Conservation (phyloP, 2,329 filamentous ascomycete species). For the Microthyrium microscopicum region DNA sequence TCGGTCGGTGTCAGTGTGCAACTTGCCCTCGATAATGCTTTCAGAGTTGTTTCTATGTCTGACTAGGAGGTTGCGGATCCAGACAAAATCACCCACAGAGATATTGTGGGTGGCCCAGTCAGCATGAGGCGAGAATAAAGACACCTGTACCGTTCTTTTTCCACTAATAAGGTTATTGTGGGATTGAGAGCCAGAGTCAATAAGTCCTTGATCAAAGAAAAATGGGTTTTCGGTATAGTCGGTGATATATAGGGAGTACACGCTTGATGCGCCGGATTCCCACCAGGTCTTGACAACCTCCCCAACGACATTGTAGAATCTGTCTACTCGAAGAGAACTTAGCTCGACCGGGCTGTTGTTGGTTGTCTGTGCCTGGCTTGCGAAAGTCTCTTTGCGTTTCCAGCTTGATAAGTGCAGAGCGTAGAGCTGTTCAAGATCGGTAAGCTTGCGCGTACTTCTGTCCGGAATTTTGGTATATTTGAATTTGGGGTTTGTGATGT, state of each 20-base stretch:
- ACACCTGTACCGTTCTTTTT: constrained; percentile 8
- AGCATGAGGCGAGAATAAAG: constrained; percentile 38
- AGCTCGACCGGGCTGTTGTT: too few relatives aligned
- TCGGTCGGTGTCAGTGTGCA: constrained; percentile 43
- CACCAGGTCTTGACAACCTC: constrained; percentile 49
- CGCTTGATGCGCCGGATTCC: constrained; percentile 25
- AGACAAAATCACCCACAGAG: constrained; percentile 43
- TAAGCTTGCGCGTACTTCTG: too few relatives aligned
- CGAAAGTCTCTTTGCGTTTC: too few relatives aligned
- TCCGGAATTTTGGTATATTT: too few relatives aligned
- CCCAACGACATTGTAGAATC: constrained; percentile 57
- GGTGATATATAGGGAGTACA: constrained; percentile 52
- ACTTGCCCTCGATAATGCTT: constrained; percentile 62
- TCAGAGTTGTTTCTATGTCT: too few relatives aligned
- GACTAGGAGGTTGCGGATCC: constrained; percentile 55
- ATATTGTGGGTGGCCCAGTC: constrained; percentile 39
- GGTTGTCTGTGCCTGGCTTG: too few relatives aligned
- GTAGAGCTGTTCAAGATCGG: too few relatives aligned
- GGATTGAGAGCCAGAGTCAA: constrained; percentile 21
- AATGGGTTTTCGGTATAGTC: constrained; percentile 61
- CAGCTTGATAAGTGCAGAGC: too few relatives aligned
- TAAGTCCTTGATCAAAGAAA: constrained; percentile 38
- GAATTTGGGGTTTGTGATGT: too few relatives aligned
- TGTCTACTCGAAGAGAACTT: too few relatives aligned
- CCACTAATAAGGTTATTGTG: constrained; percentile 16